phyloP scores from a whole-genome alignment of 2,329 filamentous ascomycete species.

The Paracoccidioides lutzii region DNA sequence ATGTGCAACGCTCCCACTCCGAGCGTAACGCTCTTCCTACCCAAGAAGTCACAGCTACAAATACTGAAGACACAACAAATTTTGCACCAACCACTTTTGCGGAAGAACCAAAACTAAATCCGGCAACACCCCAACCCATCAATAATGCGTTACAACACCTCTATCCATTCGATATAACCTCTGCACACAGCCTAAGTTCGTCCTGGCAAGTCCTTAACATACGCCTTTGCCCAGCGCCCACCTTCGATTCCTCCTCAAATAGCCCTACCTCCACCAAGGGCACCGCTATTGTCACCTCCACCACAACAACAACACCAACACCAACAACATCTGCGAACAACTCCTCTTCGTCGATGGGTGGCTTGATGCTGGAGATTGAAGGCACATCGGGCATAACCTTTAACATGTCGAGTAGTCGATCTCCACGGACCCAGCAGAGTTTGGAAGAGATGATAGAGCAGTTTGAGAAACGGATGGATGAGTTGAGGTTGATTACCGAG shows the following conservation, averaged over 20 bases:
- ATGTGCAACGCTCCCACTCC: slow-evolving; percentile 30
- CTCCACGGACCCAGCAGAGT: slow-evolving; percentile 14
- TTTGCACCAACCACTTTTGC: slow-evolving; percentile 13
- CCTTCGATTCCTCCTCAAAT: slow-evolving; percentile 38
- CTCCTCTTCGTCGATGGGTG: slow-evolving; percentile 30
- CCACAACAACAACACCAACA: too few relatives aligned
- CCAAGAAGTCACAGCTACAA: slow-evolving; percentile 14
- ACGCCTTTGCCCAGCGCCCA: slow-evolving; percentile 46
- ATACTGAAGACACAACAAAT: slow-evolving; percentile 11
- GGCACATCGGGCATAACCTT: slow-evolving; percentile 25
- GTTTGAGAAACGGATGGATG: slow-evolving; percentile 32
- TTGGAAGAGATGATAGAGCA: slow-evolving; percentile 36
- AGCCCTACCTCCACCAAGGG: slow-evolving; percentile 33
- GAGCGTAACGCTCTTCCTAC: slow-evolving; percentile 11
- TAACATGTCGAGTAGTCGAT: neutral
- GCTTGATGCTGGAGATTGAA: slow-evolving; percentile 34
- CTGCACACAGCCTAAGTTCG: slow-evolving; percentile 58
- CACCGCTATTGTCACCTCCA: too few relatives aligned
- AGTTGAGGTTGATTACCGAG: slow-evolving; percentile 32
- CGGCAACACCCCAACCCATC: slow-evolving; percentile 18
- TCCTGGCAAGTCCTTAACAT: slow-evolving; percentile 57
- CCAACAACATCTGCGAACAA: slow-evolving; percentile 22
- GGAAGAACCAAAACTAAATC: slow-evolving; percentile 18
- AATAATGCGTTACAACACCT: slow-evolving; percentile 41
- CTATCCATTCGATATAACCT: slow-evolving; percentile 42